Evolutionary conservation across 176 grass and related monocot species (phyloP).

Genomic region (Carex parvula): DNA sequence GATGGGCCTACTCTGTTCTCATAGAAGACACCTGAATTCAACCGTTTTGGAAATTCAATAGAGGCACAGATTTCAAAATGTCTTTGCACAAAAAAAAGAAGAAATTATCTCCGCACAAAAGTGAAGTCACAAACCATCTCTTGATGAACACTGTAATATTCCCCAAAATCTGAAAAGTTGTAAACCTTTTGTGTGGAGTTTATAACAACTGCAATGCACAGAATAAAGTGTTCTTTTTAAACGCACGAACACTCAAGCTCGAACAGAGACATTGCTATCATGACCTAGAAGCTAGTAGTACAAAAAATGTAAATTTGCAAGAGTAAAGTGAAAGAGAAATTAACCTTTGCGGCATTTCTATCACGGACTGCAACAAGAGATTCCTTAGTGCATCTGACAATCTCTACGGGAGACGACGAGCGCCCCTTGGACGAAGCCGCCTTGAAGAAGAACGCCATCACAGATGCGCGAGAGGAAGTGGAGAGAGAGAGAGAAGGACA

Average conservation of each 20-base stretch:
- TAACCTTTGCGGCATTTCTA: constrained; percentile 73
- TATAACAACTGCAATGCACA: background rate
- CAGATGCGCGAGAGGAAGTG: background rate
- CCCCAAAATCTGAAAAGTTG: background rate
- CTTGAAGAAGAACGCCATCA: constrained; percentile 90
- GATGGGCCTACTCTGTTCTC: too few relatives aligned
- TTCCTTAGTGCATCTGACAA: constrained; percentile 69
- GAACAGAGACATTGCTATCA: background rate
- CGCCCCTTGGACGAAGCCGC: constrained; percentile 30
- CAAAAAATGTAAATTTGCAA: background rate
- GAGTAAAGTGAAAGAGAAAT: background rate
- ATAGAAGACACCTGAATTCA: too few relatives aligned
- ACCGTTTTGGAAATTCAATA: too few relatives aligned
- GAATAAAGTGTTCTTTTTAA: background rate
- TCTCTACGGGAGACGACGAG: constrained; percentile 40
- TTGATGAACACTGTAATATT: too few relatives aligned
- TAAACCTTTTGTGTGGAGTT: background rate
- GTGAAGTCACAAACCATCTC: too few relatives aligned
- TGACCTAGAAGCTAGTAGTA: background rate
- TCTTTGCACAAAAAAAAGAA: too few relatives aligned
- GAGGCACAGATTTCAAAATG: too few relatives aligned
- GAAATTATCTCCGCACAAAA: too few relatives aligned
- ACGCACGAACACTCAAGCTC: background rate
- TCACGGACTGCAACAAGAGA: constrained; percentile 71
- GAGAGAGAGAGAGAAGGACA: background rate